Evolutionary conservation across 192 early-diverging fungal species (phyloP).

Genomic region (Endogone sp.): DNA sequence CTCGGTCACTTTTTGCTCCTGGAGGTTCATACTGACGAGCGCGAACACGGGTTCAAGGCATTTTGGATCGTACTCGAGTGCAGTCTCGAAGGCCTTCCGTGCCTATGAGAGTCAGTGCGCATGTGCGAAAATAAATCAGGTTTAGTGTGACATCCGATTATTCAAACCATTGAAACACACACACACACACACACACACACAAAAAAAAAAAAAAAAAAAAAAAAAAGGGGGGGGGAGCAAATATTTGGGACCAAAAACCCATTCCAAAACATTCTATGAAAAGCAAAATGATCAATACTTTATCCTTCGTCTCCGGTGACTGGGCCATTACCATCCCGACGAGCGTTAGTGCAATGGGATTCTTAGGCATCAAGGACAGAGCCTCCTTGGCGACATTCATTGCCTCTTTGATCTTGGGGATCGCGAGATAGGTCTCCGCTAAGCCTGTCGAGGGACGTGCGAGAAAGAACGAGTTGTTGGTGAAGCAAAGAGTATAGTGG

Average conservation of each 20-base stretch:
- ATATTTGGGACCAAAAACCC: too few species aligned
- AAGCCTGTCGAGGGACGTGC: too few species aligned
- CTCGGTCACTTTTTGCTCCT: not conserved
- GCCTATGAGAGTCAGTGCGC: not conserved
- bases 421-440: not conserved
- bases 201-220: too few species aligned
- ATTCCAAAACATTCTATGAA: too few species aligned
- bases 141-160: too few species aligned
- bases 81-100: slow-evolving; percentile 2
- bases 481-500: too few species aligned
- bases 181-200: too few species aligned
- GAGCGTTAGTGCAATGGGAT: not conserved
- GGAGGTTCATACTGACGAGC: not conserved
- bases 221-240: too few species aligned
- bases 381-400: slow-evolving; percentile 1
- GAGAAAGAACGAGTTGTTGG: too few species aligned
- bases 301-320: not conserved
- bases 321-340: not conserved
- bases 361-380: not conserved
- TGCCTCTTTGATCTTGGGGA: not conserved
- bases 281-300: too few species aligned
- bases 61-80: not conserved
- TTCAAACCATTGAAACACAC: too few species aligned
- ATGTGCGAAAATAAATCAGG: not conserved
- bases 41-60: slow-evolving; percentile 1